Percentiles rank a stretch among this genome's conserved stretches.
phyloP scores from a whole-genome alignment of 2,329 filamentous ascomycete species.

The Paecilomyces formosus region DNA sequence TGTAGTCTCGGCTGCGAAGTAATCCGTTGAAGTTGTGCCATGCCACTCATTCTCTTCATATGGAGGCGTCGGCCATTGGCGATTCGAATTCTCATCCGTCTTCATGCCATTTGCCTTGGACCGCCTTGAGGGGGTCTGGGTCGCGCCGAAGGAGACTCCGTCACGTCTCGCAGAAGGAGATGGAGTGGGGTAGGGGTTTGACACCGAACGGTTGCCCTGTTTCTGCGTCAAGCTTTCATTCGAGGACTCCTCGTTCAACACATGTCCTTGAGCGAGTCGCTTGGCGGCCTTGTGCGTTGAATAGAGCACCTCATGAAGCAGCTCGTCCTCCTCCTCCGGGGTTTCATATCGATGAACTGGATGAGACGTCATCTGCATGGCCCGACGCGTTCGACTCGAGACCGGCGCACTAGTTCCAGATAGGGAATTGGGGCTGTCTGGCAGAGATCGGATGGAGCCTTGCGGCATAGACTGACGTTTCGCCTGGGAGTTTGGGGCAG shows the following conservation, averaged over 20 bases:
- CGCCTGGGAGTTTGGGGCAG: conserved; percentile 16
- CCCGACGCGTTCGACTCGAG: conserved; percentile 72
- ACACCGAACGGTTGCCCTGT: conserved; percentile 20
- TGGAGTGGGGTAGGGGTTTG: conserved; percentile 60
- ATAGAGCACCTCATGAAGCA: conserved; percentile 79
- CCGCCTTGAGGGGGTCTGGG: conserved; percentile 51
- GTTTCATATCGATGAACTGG: conserved; percentile 84
- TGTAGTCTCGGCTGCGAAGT: conserved; percentile 59
- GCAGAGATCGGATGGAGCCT: conserved; percentile 20
- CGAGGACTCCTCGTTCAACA: conserved; percentile 39
- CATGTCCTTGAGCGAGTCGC: conserved; percentile 51
- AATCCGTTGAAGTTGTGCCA: conserved; percentile 70
- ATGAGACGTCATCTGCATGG: conserved; percentile 61
- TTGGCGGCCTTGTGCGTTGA: conserved; percentile 70
- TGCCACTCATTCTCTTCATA: conserved; percentile 94
- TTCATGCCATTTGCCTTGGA: conserved; percentile 59
- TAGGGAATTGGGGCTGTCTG: conserved; percentile 19
- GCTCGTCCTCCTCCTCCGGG: conserved; percentile 91
- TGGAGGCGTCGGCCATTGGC: conserved; percentile 91
- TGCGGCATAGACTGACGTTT: conserved; percentile 36
- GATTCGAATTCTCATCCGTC: conserved; percentile 43
- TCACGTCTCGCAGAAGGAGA: conserved; percentile 78
- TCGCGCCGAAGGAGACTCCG: conserved; percentile 62
- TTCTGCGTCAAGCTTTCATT: conserved; percentile 43
- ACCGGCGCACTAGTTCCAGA: conserved; percentile 44